These are phyloP conservation scores for Phlyctochytrium bullatum DNA, from an alignment of 192 early-diverging fungal species.

Conservation along the genomic window DNA sequence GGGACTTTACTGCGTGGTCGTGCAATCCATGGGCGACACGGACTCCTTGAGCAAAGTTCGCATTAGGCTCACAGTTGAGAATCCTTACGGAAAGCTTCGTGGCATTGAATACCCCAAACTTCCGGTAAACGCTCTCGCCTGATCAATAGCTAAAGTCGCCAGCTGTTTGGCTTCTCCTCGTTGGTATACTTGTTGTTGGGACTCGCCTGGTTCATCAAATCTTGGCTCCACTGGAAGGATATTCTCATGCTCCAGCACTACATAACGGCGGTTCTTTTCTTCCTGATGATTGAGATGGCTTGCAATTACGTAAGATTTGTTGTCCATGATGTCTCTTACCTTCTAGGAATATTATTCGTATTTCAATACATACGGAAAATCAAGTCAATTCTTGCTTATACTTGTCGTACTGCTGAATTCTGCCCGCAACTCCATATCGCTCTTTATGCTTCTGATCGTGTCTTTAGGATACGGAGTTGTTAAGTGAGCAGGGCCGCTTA, in stretches of 20 bases:
- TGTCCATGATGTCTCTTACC: slow-evolving; percentile 26
- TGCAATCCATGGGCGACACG: slow-evolving; percentile 35
- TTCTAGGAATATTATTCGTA: slow-evolving; percentile 42
- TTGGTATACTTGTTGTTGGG: slow-evolving; percentile 75
- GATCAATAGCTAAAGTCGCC: slow-evolving; percentile 4
- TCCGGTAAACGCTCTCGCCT: slow-evolving; percentile 40
- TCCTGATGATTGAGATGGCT: slow-evolving; percentile 88
- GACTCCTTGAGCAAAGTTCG: slow-evolving; percentile 19
- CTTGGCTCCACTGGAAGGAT: slow-evolving; percentile 80
- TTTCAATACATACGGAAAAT: slow-evolving; percentile 35
- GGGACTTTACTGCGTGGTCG: slow-evolving; percentile 82
- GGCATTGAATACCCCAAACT: slow-evolving; percentile 89
- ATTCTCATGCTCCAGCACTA: slow-evolving; percentile 91
- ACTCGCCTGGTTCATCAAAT: slow-evolving; percentile 72
- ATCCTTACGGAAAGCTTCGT: slow-evolving; percentile 81
- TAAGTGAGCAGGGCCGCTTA: slow-evolving; percentile 47
- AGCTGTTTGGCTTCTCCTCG: slow-evolving; percentile 77
- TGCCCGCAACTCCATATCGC: slow-evolving; percentile 87
- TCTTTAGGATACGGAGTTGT: slow-evolving; percentile 96
- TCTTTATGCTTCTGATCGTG: slow-evolving; percentile 95
- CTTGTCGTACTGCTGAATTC: slow-evolving; percentile 80
- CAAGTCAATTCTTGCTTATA: slow-evolving; percentile 63
- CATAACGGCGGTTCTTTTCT: slow-evolving; percentile 77
- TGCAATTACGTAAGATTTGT: slow-evolving; percentile 71
- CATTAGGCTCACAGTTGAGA: slow-evolving; percentile 64